Conservation (phyloP, 176 grass and related monocot species). For the Phragmites australis region DNA sequence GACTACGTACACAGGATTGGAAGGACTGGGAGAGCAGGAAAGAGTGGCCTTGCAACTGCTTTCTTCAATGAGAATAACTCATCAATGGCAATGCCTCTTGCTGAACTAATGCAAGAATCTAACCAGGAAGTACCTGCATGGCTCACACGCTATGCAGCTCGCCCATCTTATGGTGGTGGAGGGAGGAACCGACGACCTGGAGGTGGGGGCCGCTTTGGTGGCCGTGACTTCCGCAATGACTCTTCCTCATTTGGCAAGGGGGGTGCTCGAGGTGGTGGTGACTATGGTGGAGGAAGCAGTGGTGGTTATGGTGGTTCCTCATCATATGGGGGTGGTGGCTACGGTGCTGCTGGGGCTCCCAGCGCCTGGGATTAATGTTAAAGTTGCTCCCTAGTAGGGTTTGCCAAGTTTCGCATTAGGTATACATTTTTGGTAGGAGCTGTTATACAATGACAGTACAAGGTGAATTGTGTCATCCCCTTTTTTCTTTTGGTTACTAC, state of each 20-base stretch:
- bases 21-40: slow-evolving; percentile 82
- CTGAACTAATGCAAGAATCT: slow-evolving; percentile 86
- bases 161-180: slow-evolving; percentile 61
- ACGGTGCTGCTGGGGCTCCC: slow-evolving; percentile 58
- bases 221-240: slow-evolving; percentile 73
- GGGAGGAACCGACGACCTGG: slow-evolving; percentile 62
- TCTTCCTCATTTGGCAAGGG: slow-evolving; percentile 55
- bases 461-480: slow-evolving; percentile 44
- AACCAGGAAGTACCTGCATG: slow-evolving; percentile 87
- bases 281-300: slow-evolving; percentile 54
- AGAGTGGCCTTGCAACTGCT: slow-evolving; percentile 75
- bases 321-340: slow-evolving; percentile 55
- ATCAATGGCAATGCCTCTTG: slow-evolving; percentile 54
- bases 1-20: slow-evolving; percentile 88
- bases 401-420: slow-evolving; percentile 31
- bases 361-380: slow-evolving; percentile 79
- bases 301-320: slow-evolving; percentile 56
- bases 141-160: slow-evolving; percentile 71
- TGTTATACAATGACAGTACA: slow-evolving; percentile 44
- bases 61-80: slow-evolving; percentile 86
- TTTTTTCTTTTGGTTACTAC: slow-evolving; percentile 52
- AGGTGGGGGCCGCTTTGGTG: slow-evolving; percentile 61
- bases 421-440: slow-evolving; percentile 60
- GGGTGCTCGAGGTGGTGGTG: slow-evolving; percentile 45
- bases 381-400: slow-evolving; percentile 32